A percentile compares a stretch with the other conserved stretches of the same genome.
These are phyloP conservation scores for Gossypium bickii DNA, from an alignment of 345 rosid genomes.

Conservation along the genomic window DNA sequence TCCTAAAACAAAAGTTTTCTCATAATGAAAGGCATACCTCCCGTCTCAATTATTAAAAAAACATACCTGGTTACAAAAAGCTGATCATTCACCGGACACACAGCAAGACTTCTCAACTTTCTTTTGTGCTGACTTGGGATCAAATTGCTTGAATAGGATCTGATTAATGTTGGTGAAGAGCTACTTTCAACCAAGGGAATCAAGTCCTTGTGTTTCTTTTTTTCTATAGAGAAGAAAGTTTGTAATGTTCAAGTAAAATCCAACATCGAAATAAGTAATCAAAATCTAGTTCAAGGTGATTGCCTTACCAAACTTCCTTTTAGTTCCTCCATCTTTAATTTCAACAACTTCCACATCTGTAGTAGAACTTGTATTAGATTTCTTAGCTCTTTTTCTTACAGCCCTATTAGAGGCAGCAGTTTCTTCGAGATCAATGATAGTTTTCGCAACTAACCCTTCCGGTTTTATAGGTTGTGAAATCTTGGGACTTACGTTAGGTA, in stretches of 20 bases:
- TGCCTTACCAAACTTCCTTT: slow-evolving; percentile 65
- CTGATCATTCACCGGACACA: slow-evolving; percentile 71
- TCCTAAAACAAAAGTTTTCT: neutral
- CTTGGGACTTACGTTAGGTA: slow-evolving; percentile 43
- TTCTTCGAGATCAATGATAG: slow-evolving; percentile 21
- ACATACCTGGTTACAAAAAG: slow-evolving; percentile 80
- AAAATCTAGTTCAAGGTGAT: slow-evolving; percentile 1
- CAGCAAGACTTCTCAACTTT: slow-evolving; percentile 72
- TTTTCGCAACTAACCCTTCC: slow-evolving; percentile 24
- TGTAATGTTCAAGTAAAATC: slow-evolving; percentile 7
- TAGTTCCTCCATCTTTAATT: slow-evolving; percentile 44
- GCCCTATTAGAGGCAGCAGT: slow-evolving; percentile 24
- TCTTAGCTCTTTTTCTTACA: slow-evolving; percentile 38
- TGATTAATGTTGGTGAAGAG: slow-evolving; percentile 46
- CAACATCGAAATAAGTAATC: neutral
- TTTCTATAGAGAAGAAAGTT: slow-evolving; percentile 40
- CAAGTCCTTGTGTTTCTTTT: slow-evolving; percentile 69
- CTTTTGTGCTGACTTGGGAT: slow-evolving; percentile 90
- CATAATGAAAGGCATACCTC: neutral
- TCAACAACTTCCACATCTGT: slow-evolving; percentile 30
- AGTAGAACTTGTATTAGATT: slow-evolving; percentile 29
- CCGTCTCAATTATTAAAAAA: neutral
- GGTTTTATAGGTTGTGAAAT: slow-evolving; percentile 31
- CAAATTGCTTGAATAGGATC: slow-evolving; percentile 56
- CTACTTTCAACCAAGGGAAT: slow-evolving; percentile 53